Evolutionary conservation across 2,329 filamentous ascomycete species (phyloP), one percentile per base, ranked within the genome.

Genomic region (Sarocladium brachiariae): DNA sequence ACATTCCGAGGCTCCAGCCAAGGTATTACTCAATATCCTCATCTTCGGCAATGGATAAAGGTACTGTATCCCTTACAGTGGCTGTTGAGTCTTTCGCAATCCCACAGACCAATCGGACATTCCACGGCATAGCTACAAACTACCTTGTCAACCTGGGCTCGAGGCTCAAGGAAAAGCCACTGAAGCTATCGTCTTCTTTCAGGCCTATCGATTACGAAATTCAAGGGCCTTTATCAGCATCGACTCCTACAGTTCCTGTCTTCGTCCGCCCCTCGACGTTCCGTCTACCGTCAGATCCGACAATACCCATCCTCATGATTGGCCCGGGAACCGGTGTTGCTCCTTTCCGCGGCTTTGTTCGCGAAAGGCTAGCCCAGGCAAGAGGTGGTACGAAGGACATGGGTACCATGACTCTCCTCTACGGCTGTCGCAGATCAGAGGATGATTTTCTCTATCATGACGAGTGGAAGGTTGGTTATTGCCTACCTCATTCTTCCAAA

Each of bases 291-390:
- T 11, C 21, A 18, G 39, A 45, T 45, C 39, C 11, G 8, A 19
- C 9, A 8, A 8, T 30, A 19, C 39, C 39, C 27, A 75, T 99
- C 60, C 95, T 99, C 67, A 91, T 96, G 84, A 82, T 97, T 59
- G 93, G 93, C 21, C 93, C 93, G 10, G 93, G 93, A 64, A 96
- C 93, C 50, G 93, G 93, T 75, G 90, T 96, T 51, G 93, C 93
- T 23, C 93, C 93, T 16, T 96, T 99, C 82, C 85, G 93, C 58
- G 93, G 80, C 5, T 99, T 99, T 65, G 79, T 45, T 16, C 21
- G 19, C n/a, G 39, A 24, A 23, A 10, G 24, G 6, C n/a, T 14
- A 9, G 16, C 8, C 5, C 39, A 10, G 18, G 24, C 39, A 6
- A 30, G 14, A 27, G 11, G 16, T 8, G 23, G 21, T 8, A 11